Base-by-base conservation (phyloP, 805 yeast species). In the Sugiyamaella qingdaonensis region DNA sequence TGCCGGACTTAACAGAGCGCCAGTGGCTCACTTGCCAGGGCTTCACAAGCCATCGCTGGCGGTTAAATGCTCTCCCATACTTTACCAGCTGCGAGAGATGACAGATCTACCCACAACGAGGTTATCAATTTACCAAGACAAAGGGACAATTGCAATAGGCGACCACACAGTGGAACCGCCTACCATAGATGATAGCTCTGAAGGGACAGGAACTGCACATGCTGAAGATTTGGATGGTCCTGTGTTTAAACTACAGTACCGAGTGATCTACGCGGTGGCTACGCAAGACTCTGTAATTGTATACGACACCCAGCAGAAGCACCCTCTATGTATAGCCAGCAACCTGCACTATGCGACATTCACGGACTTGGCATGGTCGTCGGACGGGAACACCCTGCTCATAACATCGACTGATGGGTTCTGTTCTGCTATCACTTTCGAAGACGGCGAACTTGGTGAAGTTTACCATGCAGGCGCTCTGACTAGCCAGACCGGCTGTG, bases 361-460 rank as follows among this genome's bases (percentile, higher is more conserved):
- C 33, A 91, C 99, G 0, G 99, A 94, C 66, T 64, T 92, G 46
- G 71, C 85, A 8, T 94, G 99, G 99, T 78, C 87, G 19, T 68
- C 71, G 3, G 90, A 88, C 67, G 99, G 98, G 0, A 68, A 69
- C 13, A 71, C 79, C 11, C 68, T 94, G 14, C 73, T 92, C 60
- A 75, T 87, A 21, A 82, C 95, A 5, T 87, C 97, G 0, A 86
- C 95, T 0, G 99, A 94, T 67, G 98, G 98, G 16, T 92, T 90
- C 66, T 86, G 97, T 58, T 85, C 96, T 0, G 77, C 78, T 44
- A 67, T 91, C 1, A 68, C 73, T 5, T 78, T 89, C 46, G 78
- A 78, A 3, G 67, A 70, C 1, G 76, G 70, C 2, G 74, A 80
- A 10, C 73, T 88, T 33, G 96, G 96, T 0, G 73, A 62, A 14